Base-by-base conservation (phyloP, 345 rosid genomes). In the Reutealis trisperma region DNA sequence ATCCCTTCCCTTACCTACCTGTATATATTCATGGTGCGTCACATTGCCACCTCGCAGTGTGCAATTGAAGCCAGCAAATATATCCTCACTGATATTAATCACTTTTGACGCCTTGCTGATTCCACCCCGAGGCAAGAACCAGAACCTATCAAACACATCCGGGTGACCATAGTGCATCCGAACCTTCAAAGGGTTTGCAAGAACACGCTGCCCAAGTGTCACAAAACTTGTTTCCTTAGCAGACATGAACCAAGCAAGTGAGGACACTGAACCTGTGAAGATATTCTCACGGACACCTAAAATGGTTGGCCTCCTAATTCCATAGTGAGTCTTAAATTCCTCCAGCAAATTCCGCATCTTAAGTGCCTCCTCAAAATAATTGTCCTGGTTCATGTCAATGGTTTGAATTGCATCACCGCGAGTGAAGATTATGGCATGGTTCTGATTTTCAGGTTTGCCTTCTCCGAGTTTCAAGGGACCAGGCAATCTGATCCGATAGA, bases 381-480 rank as follows among this genome's bases (percentile, higher is more conserved):
- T 91, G 77, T 94, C 98, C 80, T 94, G 97, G 86, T 94, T 92
- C 98, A 94, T 94, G 86, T 94, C 97, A 37, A 94, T 92, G 75
- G 98, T 89, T 84, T 94, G 98, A 73, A 94, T 75, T 52, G 98
- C 98, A 79, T 94, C 98, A 63, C 98, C 98, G 15, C 97, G 89
- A 63, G 97, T 94, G 79, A 94, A 94, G 79, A 94, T 94, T 72
- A 94, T 82, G 73, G 98, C 98, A 78, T 94, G 98, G 79, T 94
- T 94, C 88, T 94, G 98, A 83, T 94, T 94, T 81, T 92, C 97
- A 12, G 98, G 98, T 80, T 94, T 94, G 44, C 98, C 98, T 83
- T 94, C 98, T 61, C 98, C 98, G 57, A 94, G 81, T 87, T 88
- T 92, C 84, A 94, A 73, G 14, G 93, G 89, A 72, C 98, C 98